Base-by-base conservation (phyloP, 1,284 basidiomycete species). In the Bondarzewia mesenterica region DNA sequence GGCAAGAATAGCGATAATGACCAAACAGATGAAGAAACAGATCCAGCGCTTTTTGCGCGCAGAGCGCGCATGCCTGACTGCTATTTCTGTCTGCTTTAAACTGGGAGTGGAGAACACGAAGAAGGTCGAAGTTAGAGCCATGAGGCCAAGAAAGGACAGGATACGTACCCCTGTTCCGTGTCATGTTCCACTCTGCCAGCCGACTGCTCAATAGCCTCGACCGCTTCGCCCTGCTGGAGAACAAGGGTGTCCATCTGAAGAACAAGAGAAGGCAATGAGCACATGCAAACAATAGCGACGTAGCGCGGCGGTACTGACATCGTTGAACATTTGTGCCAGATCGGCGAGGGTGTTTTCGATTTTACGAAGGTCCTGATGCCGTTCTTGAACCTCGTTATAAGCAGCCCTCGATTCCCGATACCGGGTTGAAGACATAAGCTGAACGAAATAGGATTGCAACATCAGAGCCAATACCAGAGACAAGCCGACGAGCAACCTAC, bases 311-410 rank as follows among this genome's bases (percentile, higher is more conserved):
- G 44, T 15, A 56, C 63, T 42, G 42, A 78, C 80, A 60, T 97
- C 94, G 55, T 80, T 80, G 68, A 96, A 93, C 54, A 97, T 71
- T 62, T 92, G 88, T 1, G 86, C 89, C 47, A 97, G 76, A 64
- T 97, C 93, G 21, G 80, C 83, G 45, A 97, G 69, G 2, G 93
- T 96, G 57, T 77, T 73, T 65, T 96, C 93, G 63, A 97, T 93
- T 59, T 81, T 81, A 57, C 80, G 78, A 56, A 98, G 81, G 54
- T 97, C 93, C 59, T 87, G 80, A 60, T 96, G 92, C 45, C 94
- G 78, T 57, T 89, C 83, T 65, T 96, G 93, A 2, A 95, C 93
- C 67, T 96, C 94, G 46, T 83, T 78, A 63, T 89, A 90, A 0
- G 89, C 93, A 39, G 80, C 78, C 49, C 90, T 77, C 7, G 91